Evolutionary conservation across 2,329 filamentous ascomycete genomes (phyloP), one percentile per base, ranked within the genome.

Genomic region (Fusarium fujikuroi): DNA sequence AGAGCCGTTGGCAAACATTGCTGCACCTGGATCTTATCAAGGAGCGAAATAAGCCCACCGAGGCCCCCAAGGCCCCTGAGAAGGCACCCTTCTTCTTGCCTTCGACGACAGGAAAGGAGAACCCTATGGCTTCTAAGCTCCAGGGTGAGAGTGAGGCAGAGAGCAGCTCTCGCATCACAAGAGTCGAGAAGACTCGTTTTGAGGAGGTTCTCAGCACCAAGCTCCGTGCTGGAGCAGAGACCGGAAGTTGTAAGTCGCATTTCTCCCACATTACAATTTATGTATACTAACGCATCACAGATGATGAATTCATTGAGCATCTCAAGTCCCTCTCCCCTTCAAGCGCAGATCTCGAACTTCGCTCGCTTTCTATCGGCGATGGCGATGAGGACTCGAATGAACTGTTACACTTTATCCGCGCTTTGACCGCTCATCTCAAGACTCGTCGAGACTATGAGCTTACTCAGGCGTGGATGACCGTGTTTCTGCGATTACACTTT

Each of bases 41-140:
- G 84, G 90, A 95, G 82, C 93, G 96, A 69, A 99, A 99, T 83
- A 97, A 96, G 82, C 96, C 97, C 1, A 95, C 91, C 74, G 95
- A 98, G 81, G 90, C 95, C 0, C 95, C 95, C 21, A 98, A 98
- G 83, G 89, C 91, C 11, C 96, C 96, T 0, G 94, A 98, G 80
- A 97, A 97, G 79, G 95, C 95, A 0, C 97, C 96, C 0, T 98
- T 98, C 86, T 98, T 98, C 86, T 87, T 98, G 8, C 94, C 95
- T 0, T 92, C 92, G 0, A 84, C 92, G 3, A 86, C 87, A 11
- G 82, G 80, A 9, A 86, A 87, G 11, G 82, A 80, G 8, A 82
- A 82, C 3, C 81, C 83, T 2, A 85, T 88, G 63, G 78, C 71
- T 5, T 78, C 80, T 18, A 79, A 82, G 44, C 75, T 76, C 16